phyloP scores from a whole-genome alignment of 202 grass and related monocot genomes.

The Eragrostis tef region DNA sequence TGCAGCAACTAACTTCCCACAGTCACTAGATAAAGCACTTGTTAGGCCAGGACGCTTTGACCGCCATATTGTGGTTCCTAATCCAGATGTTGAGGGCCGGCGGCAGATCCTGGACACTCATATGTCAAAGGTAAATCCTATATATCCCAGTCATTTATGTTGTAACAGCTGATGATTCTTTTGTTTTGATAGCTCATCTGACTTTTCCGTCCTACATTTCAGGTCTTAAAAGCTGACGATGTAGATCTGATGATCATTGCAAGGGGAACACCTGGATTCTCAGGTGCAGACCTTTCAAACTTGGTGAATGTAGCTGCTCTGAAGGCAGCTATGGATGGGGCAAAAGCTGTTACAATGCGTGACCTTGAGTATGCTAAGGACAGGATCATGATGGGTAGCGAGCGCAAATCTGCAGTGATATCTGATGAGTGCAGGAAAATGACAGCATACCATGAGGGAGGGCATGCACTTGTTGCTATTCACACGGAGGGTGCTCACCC shows the following conservation, averaged over 20 bases:
- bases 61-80: conserved; percentile 85
- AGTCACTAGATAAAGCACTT: conserved; percentile 95
- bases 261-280: conserved; percentile 95
- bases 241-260: conserved; percentile 90
- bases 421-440: conserved; percentile 70
- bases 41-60: conserved; percentile 93
- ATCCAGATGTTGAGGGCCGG: conserved; percentile 92
- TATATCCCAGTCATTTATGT: not conserved
- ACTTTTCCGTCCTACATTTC: conserved; percentile 37
- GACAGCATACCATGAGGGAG: conserved; percentile 91
- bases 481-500: conserved; percentile 75
- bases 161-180: not conserved
- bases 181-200: conserved; percentile 10
- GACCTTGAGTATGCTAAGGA: conserved; percentile 94
- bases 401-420: conserved; percentile 95
- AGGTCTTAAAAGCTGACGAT: conserved; percentile 89
- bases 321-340: conserved; percentile 92
- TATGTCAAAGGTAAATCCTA: conserved; percentile 81
- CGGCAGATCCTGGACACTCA: conserved; percentile 86
- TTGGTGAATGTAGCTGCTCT: conserved; percentile 92
- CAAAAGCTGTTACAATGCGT: conserved; percentile 83
- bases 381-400: conserved; percentile 96
- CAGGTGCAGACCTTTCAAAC: conserved; percentile 92
- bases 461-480: conserved; percentile 87
- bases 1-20: conserved; percentile 93